Evolutionary conservation across 192 early-diverging fungal species (phyloP).

Genomic region (Lunasporangiospora selenospora): DNA sequence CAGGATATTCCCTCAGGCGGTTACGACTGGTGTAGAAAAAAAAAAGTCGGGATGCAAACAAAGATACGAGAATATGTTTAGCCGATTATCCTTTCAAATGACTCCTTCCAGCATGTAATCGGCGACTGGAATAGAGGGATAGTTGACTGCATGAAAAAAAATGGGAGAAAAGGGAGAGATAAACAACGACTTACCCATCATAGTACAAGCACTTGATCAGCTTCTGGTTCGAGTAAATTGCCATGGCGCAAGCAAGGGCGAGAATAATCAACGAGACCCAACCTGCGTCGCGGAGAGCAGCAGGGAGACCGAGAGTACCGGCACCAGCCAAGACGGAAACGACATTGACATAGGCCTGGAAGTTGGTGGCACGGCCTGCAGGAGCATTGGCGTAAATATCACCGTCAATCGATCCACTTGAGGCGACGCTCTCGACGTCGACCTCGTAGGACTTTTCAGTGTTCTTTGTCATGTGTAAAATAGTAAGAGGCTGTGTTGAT

Average conservation of each 20-base stretch:
- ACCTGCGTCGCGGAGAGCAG: slow-evolving; percentile 70
- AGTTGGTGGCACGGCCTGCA: slow-evolving; percentile 42
- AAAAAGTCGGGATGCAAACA: neutral
- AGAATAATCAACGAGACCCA: slow-evolving; percentile 79
- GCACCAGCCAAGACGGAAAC: slow-evolving; percentile 68
- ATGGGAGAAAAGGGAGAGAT: too few species aligned
- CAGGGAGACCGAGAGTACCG: slow-evolving; percentile 66
- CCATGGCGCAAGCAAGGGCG: slow-evolving; percentile 70
- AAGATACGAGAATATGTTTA: neutral
- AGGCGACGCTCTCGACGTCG: slow-evolving; percentile 35
- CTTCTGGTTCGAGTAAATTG: slow-evolving; percentile 74
- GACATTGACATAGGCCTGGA: slow-evolving; percentile 46
- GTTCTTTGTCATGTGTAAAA: neutral
- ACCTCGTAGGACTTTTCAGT: slow-evolving; percentile 27
- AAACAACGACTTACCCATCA: slow-evolving; percentile 44
- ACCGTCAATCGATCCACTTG: slow-evolving; percentile 17
- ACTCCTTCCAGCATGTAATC: too few species aligned
- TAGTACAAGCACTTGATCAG: slow-evolving; percentile 70
- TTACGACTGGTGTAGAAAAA: slow-evolving; percentile 34
- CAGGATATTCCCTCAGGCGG: slow-evolving; percentile 66
- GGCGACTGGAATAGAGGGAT: too few species aligned
- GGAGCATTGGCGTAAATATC: slow-evolving; percentile 29
- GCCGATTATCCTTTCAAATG: too few species aligned
- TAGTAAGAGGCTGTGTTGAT: neutral
- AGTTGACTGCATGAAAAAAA: too few species aligned